Base-by-base conservation (phyloP, 164 flowering plant species). In the Vitis vinifera region DNA sequence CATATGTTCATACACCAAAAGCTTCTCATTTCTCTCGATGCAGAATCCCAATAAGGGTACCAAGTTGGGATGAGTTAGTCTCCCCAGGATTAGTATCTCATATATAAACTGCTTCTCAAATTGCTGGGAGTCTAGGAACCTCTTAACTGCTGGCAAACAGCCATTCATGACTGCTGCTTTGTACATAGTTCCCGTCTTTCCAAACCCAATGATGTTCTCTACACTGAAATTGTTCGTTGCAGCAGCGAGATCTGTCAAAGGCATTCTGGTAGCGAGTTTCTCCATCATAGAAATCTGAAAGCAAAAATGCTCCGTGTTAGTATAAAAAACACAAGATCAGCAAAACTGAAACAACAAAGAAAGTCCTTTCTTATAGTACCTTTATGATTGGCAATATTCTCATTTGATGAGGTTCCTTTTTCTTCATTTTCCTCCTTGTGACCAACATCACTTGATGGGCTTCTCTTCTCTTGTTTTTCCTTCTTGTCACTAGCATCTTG, bases 1-100 rank as follows among this genome's bases (percentile, higher is more conserved):
- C 73, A 60, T 75, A 59, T 69, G 31, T 51, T 74, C 49, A 17
- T 74, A 74, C 2, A 68, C 56, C 55, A 74, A 15, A 58, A 74
- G 5, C 44, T 31, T 31, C 61, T 60, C 44, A 62, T 68, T 58
- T 37, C 23, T 62, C 23, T 66, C 64, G 23, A 58, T 51, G 49
- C 72, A 68, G 44, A 68, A 63, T 10, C 76, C 76, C 37, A 73
- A 4, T 31, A 31, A 13, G 53, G 53, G 53, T 51, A 51, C 53
- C 14, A 51, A 51, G 12, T 51, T 51, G 5, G 13, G 11, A 13
- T 51, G 53, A 10, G 8, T 51, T 51, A 51, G 12, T 51, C 53
- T 51, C 53, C 53, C 53, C 14, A 51, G 5, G 8, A 13, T 51
- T 10, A 10, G 11, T 8, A 51, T 13, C 53, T 51, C 53, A 13